phyloP scores from a whole-genome alignment of 2,329 filamentous ascomycete species.

The Xylaria sp. region DNA sequence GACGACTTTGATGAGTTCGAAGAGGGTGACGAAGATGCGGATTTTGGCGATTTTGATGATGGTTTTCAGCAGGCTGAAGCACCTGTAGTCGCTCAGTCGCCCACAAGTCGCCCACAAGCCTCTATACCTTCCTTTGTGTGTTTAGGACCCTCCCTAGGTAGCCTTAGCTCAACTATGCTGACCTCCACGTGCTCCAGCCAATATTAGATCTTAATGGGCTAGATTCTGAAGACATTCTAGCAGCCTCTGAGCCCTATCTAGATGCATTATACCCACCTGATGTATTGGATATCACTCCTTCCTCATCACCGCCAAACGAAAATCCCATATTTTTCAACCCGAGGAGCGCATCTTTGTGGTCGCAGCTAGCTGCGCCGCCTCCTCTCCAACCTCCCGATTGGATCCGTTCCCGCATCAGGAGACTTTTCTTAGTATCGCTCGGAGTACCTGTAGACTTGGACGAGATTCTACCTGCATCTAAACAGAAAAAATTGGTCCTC shows the following conservation, averaged over 20 bases:
- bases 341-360: conserved; percentile 90
- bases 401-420: conserved; percentile 93
- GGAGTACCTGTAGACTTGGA: conserved; percentile 96
- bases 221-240: conserved; percentile 63
- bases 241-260: conserved; percentile 69
- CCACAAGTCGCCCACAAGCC: conserved; percentile 43
- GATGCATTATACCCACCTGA: conserved; percentile 68
- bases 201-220: conserved; percentile 72
- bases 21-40: conserved; percentile 59
- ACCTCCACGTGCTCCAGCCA: conserved; percentile 52
- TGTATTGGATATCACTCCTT: conserved; percentile 55
- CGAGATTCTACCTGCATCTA: conserved; percentile 94
- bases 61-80: conserved; percentile 66
- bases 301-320: conserved; percentile 58
- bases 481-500: conserved; percentile 95
- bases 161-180: conserved; percentile 40
- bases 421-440: conserved; percentile 92
- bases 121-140: conserved; percentile 52
- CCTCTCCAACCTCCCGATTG: conserved; percentile 95
- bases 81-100: conserved; percentile 38
- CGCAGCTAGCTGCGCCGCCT: conserved; percentile 91
- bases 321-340: conserved; percentile 80
- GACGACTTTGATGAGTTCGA: conserved; percentile 69
- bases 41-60: conserved; percentile 75
- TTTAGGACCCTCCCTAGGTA: conserved; percentile 44